These are phyloP conservation scores for Rubia tinctorum DNA, from an alignment of 305 asterid genomes.

Conservation along the genomic window DNA sequence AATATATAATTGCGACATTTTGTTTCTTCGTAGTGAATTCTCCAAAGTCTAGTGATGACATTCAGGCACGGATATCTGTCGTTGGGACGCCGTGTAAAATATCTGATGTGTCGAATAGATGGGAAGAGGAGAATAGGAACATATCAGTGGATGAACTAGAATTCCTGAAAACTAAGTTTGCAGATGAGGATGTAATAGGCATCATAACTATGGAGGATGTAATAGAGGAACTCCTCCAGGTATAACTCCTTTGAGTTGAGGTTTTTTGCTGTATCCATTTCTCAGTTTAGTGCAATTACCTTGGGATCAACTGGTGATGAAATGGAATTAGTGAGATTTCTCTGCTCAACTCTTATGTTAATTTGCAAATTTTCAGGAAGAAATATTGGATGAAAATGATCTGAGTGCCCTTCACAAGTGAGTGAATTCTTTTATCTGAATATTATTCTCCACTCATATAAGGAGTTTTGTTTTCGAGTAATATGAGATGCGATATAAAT, in stretches of 20 bases:
- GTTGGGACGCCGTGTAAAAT: neutral
- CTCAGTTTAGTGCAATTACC: neutral
- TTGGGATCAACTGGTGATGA: too few species aligned
- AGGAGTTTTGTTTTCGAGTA: too few species aligned
- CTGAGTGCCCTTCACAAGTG: slow-evolving; percentile 4
- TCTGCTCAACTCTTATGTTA: neutral
- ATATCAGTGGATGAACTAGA: slow-evolving; percentile 3
- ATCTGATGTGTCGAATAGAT: neutral
- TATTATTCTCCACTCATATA: too few species aligned
- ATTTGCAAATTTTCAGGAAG: slow-evolving; percentile 1
- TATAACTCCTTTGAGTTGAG: neutral
- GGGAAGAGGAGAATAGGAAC: slow-evolving; percentile 1
- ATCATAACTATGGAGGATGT: slow-evolving; percentile 11
- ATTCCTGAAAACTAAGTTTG: slow-evolving; percentile 1
- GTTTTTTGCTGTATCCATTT: neutral
- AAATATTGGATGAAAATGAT: slow-evolving; percentile 12
- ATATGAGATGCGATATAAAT: too few species aligned
- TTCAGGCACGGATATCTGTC: neutral
- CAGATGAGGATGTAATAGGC: slow-evolving; percentile 11
- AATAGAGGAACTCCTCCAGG: slow-evolving; percentile 13
- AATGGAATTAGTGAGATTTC: too few species aligned
- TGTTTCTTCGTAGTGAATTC: neutral
- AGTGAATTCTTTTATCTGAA: too few species aligned
- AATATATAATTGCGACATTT: neutral
- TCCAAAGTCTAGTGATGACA: neutral